Base-by-base conservation (phyloP, 495 filamentous ascomycete species). In the Evansstolkia leycettana region DNA sequence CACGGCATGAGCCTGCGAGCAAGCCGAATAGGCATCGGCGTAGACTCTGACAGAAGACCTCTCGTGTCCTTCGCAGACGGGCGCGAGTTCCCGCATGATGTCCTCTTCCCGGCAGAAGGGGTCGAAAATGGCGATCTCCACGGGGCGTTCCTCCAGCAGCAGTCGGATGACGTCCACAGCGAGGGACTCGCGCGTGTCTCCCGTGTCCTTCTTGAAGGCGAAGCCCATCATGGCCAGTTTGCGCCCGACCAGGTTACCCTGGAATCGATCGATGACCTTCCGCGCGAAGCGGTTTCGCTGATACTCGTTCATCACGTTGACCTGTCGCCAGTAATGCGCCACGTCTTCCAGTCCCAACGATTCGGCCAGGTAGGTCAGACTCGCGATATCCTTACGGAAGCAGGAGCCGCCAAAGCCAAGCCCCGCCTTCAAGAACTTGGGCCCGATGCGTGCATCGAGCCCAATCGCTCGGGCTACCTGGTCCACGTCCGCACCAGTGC, bases 361-460 rank as follows among this genome's bases (percentile, higher is more conserved):
- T 36, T 82, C 74, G 3, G 83, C 76, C 9, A 89, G 60, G 48
- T 88, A 88, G 5, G 76, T 72, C 16, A 90, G 58, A 51, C 73
- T 83, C 10, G 84, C 66, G 45, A 88, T 75, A 43, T 90, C 84
- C 51, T 90, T 90, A 48, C 80, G 76, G 54, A 90, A 87, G 57
- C 82, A 86, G 10, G 76, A 82, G 3, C 82, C 82, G n/a, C 82
- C 80, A 44, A 87, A 89, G 0, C 83, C 83, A 19, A 84, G 66
- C 11, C 76, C 76, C 1, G 83, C 76, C 50, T 83, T 78, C n/a
- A 90, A 60, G 61, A 85, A 86, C 43, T 73, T 70, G 3, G 70
- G 55, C 0, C 84, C 84, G 24, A 90, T 80, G 27, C 84, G 65
- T 2, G 62, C 60, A 52, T 90, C 84, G 17, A 77, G 54, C 4